Percentiles rank a stretch among this genome's conserved stretches.
Conservation (phyloP, 371 early-diverging fungal species). For the Mortierella sp. region DNA sequence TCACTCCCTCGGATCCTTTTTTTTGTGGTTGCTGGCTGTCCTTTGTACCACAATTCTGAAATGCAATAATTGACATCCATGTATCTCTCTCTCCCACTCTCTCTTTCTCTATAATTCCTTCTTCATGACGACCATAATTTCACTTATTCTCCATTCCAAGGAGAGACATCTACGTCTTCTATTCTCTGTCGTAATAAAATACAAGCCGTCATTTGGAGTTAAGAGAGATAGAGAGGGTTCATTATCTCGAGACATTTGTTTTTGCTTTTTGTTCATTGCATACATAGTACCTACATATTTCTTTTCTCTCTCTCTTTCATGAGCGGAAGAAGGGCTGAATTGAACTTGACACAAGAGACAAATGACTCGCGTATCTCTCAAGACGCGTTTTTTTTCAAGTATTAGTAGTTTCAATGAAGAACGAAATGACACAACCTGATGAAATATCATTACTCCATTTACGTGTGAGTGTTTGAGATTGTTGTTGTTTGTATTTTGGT, state of each 20-base stretch:
- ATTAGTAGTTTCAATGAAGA: neutral
- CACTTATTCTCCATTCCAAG: neutral
- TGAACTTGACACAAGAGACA: neutral
- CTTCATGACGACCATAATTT: neutral
- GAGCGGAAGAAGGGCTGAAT: neutral
- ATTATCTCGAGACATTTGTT: conserved; percentile 4
- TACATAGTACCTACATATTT: neutral
- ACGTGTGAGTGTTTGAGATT: neutral
- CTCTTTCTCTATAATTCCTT: neutral
- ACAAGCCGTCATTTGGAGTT: neutral
- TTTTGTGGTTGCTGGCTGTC: neutral
- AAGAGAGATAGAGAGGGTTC: neutral
- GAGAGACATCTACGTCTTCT: neutral
- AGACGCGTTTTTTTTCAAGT: neutral
- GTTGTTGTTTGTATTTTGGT: neutral
- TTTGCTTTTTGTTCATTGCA: neutral
- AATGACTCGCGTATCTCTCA: neutral
- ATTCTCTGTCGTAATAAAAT: neutral
- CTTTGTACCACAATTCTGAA: conserved; percentile 2
- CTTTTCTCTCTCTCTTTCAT: neutral
- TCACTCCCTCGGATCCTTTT: neutral
- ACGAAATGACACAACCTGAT: neutral
- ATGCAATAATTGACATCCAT: neutral
- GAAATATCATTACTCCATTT: neutral
- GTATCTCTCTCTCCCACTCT: neutral